Conservation (phyloP, 129 eudicot genomes). For the Chrysanthemum seticuspe region DNA sequence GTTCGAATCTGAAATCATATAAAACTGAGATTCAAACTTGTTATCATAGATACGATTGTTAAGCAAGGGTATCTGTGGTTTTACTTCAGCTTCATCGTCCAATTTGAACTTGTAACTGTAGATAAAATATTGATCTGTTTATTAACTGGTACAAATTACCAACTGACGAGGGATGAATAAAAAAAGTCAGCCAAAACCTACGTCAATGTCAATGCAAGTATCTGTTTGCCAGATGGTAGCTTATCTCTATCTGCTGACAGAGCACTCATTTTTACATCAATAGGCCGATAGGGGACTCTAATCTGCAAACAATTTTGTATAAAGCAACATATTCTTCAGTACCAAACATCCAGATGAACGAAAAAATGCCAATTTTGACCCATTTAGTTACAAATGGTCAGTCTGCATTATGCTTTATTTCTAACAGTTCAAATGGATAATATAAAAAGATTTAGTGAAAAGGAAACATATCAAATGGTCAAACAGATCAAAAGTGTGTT, state of each 20-base stretch:
- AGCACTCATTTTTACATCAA: constrained; percentile 67
- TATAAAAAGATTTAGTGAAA: neutral
- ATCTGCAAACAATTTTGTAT: constrained; percentile 44
- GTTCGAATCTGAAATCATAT: constrained; percentile 95
- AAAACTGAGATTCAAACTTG: constrained; percentile 97
- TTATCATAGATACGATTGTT: constrained; percentile 94
- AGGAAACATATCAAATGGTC: constrained; percentile 11
- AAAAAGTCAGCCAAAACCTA: constrained; percentile 40
- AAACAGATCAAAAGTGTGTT: constrained; percentile 1
- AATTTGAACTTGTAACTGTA: constrained; percentile 93
- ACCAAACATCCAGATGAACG: constrained; percentile 9
- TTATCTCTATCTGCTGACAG: constrained; percentile 81
- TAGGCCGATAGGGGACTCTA: constrained; percentile 86
- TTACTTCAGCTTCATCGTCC: constrained; percentile 83
- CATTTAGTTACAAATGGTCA: constrained; percentile 9
- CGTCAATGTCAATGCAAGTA: constrained; percentile 81
- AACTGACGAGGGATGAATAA: neutral
- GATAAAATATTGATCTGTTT: constrained; percentile 8
- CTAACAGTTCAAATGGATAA: neutral
- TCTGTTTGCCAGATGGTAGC: constrained; percentile 96
- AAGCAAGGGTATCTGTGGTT: constrained; percentile 84
- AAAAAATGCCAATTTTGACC: constrained; percentile 2
- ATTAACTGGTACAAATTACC: neutral
- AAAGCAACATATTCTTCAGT: neutral
- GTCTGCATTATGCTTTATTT: neutral